A percentile compares a stretch with the other conserved stretches of the same genome.
Evolutionary conservation across 2,329 filamentous ascomycete species (phyloP).

Genomic region (Piedraia hortae): DNA sequence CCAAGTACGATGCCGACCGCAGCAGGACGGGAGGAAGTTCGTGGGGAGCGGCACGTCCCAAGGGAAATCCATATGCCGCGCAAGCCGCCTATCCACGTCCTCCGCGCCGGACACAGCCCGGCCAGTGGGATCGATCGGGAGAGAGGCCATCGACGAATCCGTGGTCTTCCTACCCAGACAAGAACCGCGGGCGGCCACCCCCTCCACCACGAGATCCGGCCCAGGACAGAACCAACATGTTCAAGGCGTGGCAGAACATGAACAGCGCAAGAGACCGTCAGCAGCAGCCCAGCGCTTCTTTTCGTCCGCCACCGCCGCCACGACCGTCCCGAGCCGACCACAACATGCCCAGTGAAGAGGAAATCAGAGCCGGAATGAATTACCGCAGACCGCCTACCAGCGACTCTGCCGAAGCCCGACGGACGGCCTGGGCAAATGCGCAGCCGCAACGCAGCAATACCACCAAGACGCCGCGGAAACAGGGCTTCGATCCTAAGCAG

Average conservation of each 20-base stretch:
- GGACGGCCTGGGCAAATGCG: conserved; percentile 12
- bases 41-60: conserved; percentile 3
- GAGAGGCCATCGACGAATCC: conserved; percentile 20
- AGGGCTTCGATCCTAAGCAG: conserved; percentile 30
- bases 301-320: conserved; percentile 4
- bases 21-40: conserved; percentile 20
- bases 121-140: conserved; percentile 9
- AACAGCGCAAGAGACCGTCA: conserved; percentile 13
- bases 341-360: conserved; percentile 12
- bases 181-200: conserved; percentile 2
- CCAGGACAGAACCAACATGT: conserved; percentile 17
- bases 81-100: conserved; percentile 17
- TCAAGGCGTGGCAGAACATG: conserved; percentile 24
- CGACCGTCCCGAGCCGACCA: conserved; percentile 12
- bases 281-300: conserved; percentile 2
- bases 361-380: conserved; percentile 13
- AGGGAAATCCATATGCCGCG: conserved; percentile 15
- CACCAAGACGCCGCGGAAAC: conserved; percentile 21
- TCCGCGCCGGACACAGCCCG: conserved; percentile 17
- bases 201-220: conserved; percentile 13
- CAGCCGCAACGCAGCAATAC: conserved; percentile 13
- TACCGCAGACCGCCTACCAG: conserved; percentile 9
- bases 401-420: background rate
- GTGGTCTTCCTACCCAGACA: too few relatives aligned
- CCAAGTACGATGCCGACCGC: conserved; percentile 35